Evolutionary conservation across 805 yeast species (phyloP), one percentile per base, ranked within the genome.

Genomic region (Ogataea philodendri): DNA sequence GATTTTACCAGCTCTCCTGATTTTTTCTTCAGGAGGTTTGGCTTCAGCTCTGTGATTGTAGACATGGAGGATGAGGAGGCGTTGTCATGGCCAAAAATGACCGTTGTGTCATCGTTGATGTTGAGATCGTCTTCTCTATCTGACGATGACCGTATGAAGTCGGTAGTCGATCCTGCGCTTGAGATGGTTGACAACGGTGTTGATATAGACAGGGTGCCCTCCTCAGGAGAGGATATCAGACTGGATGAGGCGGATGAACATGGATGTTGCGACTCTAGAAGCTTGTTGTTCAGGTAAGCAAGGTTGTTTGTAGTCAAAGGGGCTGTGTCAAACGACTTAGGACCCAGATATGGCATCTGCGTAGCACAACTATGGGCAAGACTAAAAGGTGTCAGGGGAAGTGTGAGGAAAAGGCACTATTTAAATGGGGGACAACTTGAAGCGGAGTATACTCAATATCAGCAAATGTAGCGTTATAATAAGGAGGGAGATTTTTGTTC

Each of bases 1-100:
- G 72, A 65, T 45, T 67, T 67, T 17, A 75, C 54, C 17, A 72
- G 51, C 45, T 72, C 76, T 10, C 78, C 81, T 2, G 74, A 66
- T 47, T 75, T 75, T 48, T 74, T 74, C 16, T 78, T 62, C 9
- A 72, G 65, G 15, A 74, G 54, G 8, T 37, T 35, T 13, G 46
- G 51, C 17, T 39, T 45, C 7, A 43, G 39, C 32, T 45, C 52
- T 14, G 44, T 46, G 11, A 48, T 32, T n/a, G 53, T 42, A 5
- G 50, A 44, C 8, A 43, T 27, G 5, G 54, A 44, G 13, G 48
- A 27, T 4, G 45, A 20, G 5, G 49, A 37, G 15, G 44, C 30
- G 26, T 31, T 35, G 7, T 35, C 28, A 26, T 42, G 36, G 21
- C 33, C 34, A 21, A 43, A 20, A 14, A 55, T 35, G 15, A 55